Conservation (phyloP, 768 basidiomycete genomes). For the Hericium erinaceus region DNA sequence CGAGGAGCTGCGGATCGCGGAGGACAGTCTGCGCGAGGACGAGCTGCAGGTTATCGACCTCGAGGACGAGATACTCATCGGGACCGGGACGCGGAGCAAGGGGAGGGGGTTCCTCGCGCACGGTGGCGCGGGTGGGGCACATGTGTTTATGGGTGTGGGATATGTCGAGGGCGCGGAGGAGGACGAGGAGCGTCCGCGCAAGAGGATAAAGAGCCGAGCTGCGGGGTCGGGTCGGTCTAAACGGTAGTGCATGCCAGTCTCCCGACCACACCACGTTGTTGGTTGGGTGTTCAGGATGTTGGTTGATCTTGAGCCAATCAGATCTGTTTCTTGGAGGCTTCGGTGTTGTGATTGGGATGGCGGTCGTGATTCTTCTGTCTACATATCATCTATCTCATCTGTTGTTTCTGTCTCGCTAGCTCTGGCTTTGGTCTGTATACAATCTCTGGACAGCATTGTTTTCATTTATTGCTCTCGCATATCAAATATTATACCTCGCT, state of each 20-base stretch:
- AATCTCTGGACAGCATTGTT: background rate
- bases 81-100: conserved; percentile 46
- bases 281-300: background rate
- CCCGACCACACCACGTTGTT: background rate
- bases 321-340: background rate
- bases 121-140: conserved; percentile 63
- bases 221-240: background rate
- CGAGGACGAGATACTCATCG: conserved; percentile 43
- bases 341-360: background rate
- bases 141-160: conserved; percentile 64
- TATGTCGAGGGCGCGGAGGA: conserved; percentile 49
- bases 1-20: conserved; percentile 49
- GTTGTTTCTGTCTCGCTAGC: background rate
- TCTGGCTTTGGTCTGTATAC: background rate
- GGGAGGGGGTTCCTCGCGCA: conserved; percentile 57
- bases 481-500: background rate
- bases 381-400: background rate
- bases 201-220: background rate
- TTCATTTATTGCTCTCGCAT: background rate
- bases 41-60: conserved; percentile 25
- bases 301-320: background rate
- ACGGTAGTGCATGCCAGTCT: background rate
- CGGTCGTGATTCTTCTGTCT: background rate
- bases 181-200: conserved; percentile 8
- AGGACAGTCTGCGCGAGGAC: conserved; percentile 22